These are phyloP conservation scores for Penicillium psychrosexuale DNA, from an alignment of 2,329 filamentous ascomycete species.

Conservation along the genomic window DNA sequence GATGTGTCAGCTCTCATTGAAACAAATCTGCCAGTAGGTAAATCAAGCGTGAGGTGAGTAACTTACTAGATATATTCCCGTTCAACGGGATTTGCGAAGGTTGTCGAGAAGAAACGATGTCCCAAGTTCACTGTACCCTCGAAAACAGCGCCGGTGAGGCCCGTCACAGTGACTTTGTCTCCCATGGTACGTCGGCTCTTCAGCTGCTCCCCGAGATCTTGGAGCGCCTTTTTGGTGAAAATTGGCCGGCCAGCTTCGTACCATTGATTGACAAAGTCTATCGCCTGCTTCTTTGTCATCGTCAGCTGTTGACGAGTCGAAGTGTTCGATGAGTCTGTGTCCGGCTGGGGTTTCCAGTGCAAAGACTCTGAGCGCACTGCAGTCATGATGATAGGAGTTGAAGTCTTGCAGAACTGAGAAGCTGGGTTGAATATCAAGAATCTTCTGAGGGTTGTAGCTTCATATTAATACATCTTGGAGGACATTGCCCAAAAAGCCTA, in stretches of 20 bases:
- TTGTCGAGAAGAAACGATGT: background rate
- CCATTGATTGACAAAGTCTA: conserved; percentile 17
- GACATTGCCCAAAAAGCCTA: background rate
- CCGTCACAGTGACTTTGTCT: no score
- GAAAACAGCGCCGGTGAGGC: conserved; percentile 1
- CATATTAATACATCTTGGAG: background rate
- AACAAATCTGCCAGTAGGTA: background rate
- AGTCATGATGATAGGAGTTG: background rate
- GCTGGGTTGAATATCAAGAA: background rate
- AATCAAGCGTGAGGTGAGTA: background rate
- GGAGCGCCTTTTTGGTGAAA: conserved; percentile 19
- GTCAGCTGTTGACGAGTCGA: background rate
- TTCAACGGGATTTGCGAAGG: no score
- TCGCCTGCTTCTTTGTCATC: conserved; percentile 7
- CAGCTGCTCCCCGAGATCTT: conserved; percentile 6
- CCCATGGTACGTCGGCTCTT: background rate
- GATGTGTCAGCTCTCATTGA: background rate
- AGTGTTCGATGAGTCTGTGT: background rate
- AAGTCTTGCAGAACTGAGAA: background rate
- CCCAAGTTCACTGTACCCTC: background rate
- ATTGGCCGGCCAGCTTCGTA: conserved; percentile 22
- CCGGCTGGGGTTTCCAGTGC: background rate
- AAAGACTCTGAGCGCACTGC: background rate
- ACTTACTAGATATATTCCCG: background rate
- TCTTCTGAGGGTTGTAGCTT: background rate